Conservation (phyloP, 345 rosid genomes). For the Mercurialis annua region DNA sequence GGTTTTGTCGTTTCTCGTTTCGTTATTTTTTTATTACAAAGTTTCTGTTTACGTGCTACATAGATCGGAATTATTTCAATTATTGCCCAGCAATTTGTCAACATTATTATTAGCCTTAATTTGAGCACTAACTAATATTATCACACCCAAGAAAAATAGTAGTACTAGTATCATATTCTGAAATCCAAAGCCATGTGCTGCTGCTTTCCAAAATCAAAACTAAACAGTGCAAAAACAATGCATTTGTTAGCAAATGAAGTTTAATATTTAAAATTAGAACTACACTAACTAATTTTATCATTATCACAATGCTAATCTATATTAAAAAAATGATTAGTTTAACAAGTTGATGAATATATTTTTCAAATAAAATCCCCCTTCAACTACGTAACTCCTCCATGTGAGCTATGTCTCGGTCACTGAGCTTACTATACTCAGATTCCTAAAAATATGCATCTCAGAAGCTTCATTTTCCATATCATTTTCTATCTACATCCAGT, state of each 20-base stretch:
- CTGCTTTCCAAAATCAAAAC: constrained; percentile 7
- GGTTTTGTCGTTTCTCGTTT: too few relatives aligned
- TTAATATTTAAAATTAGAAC: too few relatives aligned
- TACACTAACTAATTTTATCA: neutral
- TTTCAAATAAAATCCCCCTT: constrained; percentile 18
- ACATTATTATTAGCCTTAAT: too few relatives aligned
- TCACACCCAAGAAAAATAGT: neutral
- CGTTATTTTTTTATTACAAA: too few relatives aligned
- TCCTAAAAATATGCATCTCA: constrained; percentile 14
- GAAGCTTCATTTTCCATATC: constrained; percentile 25
- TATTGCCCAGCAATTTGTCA: too few relatives aligned
- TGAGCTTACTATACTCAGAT: constrained; percentile 38
- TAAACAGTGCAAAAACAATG: neutral
- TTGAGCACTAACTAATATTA: too few relatives aligned
- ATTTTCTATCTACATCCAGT: constrained; percentile 21
- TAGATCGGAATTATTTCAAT: too few relatives aligned
- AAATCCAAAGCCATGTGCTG: constrained; percentile 10
- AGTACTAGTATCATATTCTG: neutral
- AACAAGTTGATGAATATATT: constrained; percentile 11
- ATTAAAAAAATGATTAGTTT: constrained; percentile 17
- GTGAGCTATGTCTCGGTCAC: constrained; percentile 52
- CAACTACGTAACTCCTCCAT: constrained; percentile 46
- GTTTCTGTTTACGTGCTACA: too few relatives aligned
- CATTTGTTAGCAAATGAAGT: neutral
- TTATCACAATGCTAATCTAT: neutral